phyloP scores from a whole-genome alignment of 1,284 basidiomycete genomes.

The Heterobasidion annosum region DNA sequence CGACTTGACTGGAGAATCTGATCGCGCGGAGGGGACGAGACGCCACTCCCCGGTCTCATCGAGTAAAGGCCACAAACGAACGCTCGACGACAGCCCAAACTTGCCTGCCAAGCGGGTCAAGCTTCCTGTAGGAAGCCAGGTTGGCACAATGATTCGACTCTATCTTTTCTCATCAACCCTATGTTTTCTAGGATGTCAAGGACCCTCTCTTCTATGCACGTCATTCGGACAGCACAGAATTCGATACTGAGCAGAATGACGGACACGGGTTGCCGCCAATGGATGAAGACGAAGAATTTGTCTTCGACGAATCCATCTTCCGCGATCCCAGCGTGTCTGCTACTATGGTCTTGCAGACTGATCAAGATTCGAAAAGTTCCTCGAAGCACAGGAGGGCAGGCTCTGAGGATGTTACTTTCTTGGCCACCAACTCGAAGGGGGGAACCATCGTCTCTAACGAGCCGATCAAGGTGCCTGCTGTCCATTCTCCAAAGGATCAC shows the following conservation, averaged over 20 bases:
- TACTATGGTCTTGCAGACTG: background rate
- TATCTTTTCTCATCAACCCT: background rate
- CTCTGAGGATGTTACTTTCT: too few relatives aligned
- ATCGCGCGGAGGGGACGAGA: background rate
- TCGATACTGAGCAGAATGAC: too few relatives aligned
- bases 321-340: constrained; percentile 10
- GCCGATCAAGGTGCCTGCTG: too few relatives aligned
- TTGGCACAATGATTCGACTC: too few relatives aligned
- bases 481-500: too few relatives aligned
- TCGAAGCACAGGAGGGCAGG: too few relatives aligned
- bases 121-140: background rate
- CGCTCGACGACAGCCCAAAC: background rate
- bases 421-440: too few relatives aligned
- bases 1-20: constrained; percentile 1
- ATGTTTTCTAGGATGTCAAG: background rate
- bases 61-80: background rate
- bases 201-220: constrained; percentile 2
- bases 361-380: too few relatives aligned
- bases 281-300: constrained; percentile 21
- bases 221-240: background rate
- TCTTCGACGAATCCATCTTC: constrained; percentile 23
- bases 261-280: too few relatives aligned
- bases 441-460: too few relatives aligned
- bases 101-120: background rate
- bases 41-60: background rate